Evolutionary conservation across 345 rosid species (phyloP).

Genomic region (Aquilaria sinensis): DNA sequence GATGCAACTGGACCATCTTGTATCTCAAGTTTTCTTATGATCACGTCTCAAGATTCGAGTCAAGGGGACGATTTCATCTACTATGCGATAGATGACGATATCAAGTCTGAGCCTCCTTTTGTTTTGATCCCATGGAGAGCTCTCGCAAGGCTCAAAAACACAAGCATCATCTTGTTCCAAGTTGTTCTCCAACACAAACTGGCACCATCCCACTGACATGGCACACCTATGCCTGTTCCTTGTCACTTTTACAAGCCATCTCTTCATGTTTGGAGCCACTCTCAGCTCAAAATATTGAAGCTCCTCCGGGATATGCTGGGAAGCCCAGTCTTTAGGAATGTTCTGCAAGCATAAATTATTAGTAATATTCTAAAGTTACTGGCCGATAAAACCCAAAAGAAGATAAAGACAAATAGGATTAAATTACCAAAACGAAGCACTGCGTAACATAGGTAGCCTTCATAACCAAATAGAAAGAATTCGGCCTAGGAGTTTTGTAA

Average conservation of each 20-base stretch:
- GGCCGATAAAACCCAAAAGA: no score
- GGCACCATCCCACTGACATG: background rate
- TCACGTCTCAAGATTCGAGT: background rate
- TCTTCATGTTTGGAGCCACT: background rate
- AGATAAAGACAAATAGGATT: no score
- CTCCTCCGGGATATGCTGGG: background rate
- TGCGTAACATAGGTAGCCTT: background rate
- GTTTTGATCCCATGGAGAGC: background rate
- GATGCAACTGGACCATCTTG: no score
- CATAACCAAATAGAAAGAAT: background rate
- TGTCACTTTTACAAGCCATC: background rate
- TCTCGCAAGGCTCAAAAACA: constrained; percentile 1
- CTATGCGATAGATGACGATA: background rate
- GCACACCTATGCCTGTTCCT: background rate
- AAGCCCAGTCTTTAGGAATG: background rate
- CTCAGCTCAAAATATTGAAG: background rate
- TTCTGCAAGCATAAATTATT: background rate
- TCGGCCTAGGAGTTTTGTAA: background rate
- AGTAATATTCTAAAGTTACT: background rate
- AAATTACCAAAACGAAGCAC: background rate
- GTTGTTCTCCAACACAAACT: constrained; percentile 8
- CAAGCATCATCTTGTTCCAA: constrained; percentile 9
- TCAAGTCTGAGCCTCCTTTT: background rate
- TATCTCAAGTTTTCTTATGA: no score
- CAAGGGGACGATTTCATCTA: constrained; percentile 7